Percentiles rank a stretch among this genome's conserved stretches.
Conservation (phyloP, 2,329 filamentous ascomycete species). For the Aspergillus pseudotamarii region DNA sequence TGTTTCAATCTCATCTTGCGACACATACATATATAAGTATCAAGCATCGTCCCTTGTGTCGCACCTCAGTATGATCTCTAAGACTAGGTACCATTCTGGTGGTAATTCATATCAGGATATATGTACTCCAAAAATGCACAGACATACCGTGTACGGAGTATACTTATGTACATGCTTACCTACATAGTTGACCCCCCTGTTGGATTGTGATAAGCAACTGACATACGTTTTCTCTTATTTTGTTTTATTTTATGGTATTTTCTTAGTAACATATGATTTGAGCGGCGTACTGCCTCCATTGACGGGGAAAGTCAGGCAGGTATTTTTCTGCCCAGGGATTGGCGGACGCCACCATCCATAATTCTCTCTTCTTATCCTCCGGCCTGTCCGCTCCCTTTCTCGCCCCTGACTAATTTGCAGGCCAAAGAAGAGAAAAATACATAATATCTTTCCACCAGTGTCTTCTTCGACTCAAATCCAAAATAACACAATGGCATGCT, state of each 20-base stretch:
- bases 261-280: neutral
- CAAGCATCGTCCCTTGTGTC: neutral
- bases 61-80: too few relatives aligned
- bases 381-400: neutral
- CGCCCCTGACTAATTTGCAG: neutral
- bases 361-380: neutral
- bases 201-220: neutral
- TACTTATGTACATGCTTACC: neutral
- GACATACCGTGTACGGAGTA: neutral
- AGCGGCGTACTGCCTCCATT: neutral
- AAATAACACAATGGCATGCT: neutral
- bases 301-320: neutral
- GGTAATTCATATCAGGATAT: neutral
- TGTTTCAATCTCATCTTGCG: neutral
- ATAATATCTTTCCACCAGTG: neutral
- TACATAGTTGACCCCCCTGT: neutral
- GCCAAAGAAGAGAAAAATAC: neutral
- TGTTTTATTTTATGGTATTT: neutral
- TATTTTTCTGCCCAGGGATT: constrained; percentile 5
- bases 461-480: neutral
- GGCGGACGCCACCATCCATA: constrained; percentile 4
- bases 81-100: too few relatives aligned
- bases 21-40: neutral
- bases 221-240: neutral
- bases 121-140: neutral